phyloP scores from a whole-genome alignment of 805 yeast species.

The Ogataea populi-albae region DNA sequence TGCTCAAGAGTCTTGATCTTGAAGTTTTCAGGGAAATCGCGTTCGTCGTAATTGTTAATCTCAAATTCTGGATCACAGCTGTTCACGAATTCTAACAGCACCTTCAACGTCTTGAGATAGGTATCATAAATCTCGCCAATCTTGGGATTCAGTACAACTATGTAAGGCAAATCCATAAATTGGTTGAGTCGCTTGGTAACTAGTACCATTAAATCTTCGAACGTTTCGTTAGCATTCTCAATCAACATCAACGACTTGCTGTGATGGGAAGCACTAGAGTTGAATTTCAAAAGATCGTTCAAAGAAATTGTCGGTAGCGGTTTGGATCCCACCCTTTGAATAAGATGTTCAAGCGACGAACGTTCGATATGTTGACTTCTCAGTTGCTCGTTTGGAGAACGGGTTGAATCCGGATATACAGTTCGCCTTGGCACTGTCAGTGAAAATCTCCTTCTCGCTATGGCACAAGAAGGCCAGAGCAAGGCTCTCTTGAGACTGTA shows the following conservation, averaged over 20 bases:
- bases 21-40: constrained; percentile 33
- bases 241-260: constrained; percentile 35
- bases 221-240: constrained; percentile 51
- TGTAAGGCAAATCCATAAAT: constrained; percentile 74
- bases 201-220: constrained; percentile 53
- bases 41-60: constrained; percentile 19
- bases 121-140: constrained; percentile 72
- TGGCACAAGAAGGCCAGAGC: too few species aligned
- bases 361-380: constrained; percentile 17
- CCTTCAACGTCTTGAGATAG: constrained; percentile 67
- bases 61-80: constrained; percentile 10
- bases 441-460: too few species aligned
- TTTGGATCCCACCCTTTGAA: constrained; percentile 52
- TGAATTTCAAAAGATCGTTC: constrained; percentile 46
- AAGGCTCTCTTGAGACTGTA: too few species aligned
- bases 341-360: constrained; percentile 47
- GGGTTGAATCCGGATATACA: constrained; percentile 5
- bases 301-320: constrained; percentile 54
- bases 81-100: constrained; percentile 39
- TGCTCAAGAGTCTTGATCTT: constrained; percentile 44
- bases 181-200: constrained; percentile 71
- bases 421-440: background rate
- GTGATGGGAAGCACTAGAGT: constrained; percentile 30
- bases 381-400: constrained; percentile 9
- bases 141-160: constrained; percentile 83